Base-by-base conservation (phyloP, 345 rosid genomes). In the Gynandropsis gynandra region DNA sequence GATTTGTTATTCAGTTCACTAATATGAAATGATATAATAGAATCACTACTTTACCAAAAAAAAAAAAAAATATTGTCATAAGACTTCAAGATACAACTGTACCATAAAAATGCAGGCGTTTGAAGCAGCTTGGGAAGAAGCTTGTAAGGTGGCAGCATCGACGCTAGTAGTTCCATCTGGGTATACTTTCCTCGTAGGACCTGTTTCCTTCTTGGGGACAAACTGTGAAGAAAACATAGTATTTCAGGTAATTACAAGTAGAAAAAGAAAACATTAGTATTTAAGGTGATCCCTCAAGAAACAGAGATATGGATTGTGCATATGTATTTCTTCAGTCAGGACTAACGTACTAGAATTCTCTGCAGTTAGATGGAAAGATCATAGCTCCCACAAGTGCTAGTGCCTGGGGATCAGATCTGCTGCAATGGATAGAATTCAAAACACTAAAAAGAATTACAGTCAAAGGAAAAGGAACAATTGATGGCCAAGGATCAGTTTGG, bases 401-500 rank as follows among this genome's bases (percentile, higher is more conserved):
- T 20, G 73, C 76, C 1, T 85, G 97, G 97, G 74, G 74, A 31
- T 67, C 77, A 55, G 81, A 79, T 41, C 72, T 73, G 32, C 60
- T 83, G 51, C 85, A 85, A 16, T 89, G 97, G 97, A 75, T 89
- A 9, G 83, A 82, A 38, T 85, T 89, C 72, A 74, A 69, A 39
- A 63, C 81, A 52, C 79, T 89, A 4, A 36, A 58, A 31, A 78
- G 80, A 45, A 73, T 89, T 62, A 75, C 81, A 42, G 44, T 89
- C 21, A 67, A 13, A 58, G 95, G 97, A 16, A 73, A 77, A 66
- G 97, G 97, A 32, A 62, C 55, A 14, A 74, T 89, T n/a, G 97
- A 89, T 41, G 97, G 97, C 17, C 78, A 62, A 67, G 95, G 97
- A 57, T 77, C 88, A 0, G 84, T 75, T 39, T 83, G 95, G 95